Evolutionary conservation across 148 eudicot genomes (phyloP).

Genomic region (Heliosperma pusillum): DNA sequence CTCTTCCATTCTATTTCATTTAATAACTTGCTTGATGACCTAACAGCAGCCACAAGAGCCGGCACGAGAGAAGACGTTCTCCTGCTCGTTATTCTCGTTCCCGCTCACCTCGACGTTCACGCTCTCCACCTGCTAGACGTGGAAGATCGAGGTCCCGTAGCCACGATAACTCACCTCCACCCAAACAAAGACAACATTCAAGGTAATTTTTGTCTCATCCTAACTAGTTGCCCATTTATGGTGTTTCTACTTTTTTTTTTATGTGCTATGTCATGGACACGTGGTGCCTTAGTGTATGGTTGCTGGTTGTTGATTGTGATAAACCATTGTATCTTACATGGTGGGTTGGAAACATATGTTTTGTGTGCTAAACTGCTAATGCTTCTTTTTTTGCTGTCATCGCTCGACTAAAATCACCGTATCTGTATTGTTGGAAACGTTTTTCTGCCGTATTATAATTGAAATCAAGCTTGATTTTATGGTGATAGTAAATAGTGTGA

Average conservation of each 20-base stretch:
- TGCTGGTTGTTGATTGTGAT: too few relatives aligned
- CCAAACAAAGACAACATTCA: conserved; percentile 57
- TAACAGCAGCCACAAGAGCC: conserved; percentile 31
- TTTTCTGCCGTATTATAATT: too few relatives aligned
- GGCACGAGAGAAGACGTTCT: conserved; percentile 75
- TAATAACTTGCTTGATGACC: neutral
- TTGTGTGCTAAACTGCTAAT: too few relatives aligned
- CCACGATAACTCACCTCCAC: conserved; percentile 37
- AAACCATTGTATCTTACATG: too few relatives aligned
- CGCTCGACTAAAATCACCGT: too few relatives aligned
- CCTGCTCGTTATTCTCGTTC: conserved; percentile 70
- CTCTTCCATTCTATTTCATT: neutral
- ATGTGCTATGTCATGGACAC: too few relatives aligned
- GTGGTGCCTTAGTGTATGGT: too few relatives aligned
- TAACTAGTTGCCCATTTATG: neutral
- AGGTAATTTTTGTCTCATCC: conserved; percentile 14
- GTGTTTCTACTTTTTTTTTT: neutral
- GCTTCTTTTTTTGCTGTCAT: too few relatives aligned
- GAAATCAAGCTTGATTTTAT: too few relatives aligned
- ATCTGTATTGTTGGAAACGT: too few relatives aligned
- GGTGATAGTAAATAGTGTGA: too few relatives aligned
- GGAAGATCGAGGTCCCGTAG: conserved; percentile 65
- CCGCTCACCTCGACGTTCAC: conserved; percentile 43
- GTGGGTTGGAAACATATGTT: too few relatives aligned
- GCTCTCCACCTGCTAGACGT: conserved; percentile 68